These are phyloP conservation scores for Cyberlindnera suaveolens DNA, from an alignment of 805 yeast genomes.

Conservation along the genomic window DNA sequence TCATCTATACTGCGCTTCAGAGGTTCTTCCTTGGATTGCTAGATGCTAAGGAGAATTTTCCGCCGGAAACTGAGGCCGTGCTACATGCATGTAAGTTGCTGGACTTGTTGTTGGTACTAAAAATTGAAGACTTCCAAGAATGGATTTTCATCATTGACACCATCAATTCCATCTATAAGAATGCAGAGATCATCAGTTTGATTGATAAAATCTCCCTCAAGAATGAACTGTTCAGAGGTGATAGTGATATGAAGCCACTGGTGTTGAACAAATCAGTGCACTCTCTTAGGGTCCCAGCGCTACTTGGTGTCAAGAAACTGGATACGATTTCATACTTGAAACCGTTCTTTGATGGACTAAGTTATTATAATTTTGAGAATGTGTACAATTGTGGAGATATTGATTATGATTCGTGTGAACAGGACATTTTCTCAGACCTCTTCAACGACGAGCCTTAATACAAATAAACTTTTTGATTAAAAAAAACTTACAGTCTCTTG, in stretches of 20 bases:
- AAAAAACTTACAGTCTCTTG: conserved; percentile 6
- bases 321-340: conserved; percentile 42
- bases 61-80: conserved; percentile 35
- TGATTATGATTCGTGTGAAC: conserved; percentile 42
- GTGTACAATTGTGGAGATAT: conserved; percentile 44
- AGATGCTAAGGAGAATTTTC: conserved; percentile 18
- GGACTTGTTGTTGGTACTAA: conserved; percentile 63
- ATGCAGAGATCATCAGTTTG: conserved; percentile 22
- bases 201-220: conserved; percentile 19
- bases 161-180: conserved; percentile 48
- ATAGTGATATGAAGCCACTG: conserved; percentile 10
- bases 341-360: conserved; percentile 59
- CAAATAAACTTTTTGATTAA: not conserved
- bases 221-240: conserved; percentile 8
- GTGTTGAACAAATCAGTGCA: conserved; percentile 10
- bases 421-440: conserved; percentile 57
- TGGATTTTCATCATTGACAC: conserved; percentile 83
- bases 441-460: conserved; percentile 21
- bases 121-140: conserved; percentile 76
- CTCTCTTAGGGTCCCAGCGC: conserved; percentile 27
- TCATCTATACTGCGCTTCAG: conserved; percentile 57
- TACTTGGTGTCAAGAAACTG: conserved; percentile 36
- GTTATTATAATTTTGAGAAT: conserved; percentile 60
- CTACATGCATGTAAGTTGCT: conserved; percentile 69
- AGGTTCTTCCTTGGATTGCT: conserved; percentile 38